Percentiles rank a stretch among this genome's conserved stretches.
Evolutionary conservation across 192 early-diverging fungal species (phyloP).

Genomic region (Coemansia reversa): DNA sequence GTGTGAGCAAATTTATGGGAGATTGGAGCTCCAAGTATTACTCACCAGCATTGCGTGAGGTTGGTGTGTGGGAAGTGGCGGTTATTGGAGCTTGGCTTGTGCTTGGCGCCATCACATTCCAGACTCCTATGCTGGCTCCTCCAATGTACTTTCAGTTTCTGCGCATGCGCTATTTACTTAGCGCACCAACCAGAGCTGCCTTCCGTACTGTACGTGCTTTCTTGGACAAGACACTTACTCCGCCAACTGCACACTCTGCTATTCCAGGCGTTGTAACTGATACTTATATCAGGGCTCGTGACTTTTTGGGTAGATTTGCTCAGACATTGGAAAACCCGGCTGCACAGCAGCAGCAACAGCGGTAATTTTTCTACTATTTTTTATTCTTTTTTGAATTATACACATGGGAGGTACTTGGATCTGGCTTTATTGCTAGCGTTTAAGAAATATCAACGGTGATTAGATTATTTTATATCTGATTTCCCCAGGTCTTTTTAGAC

Average conservation of each 20-base stretch:
- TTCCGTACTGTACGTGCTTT: conserved; percentile 33
- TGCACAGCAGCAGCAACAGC: conserved; percentile 33
- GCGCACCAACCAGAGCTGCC: conserved; percentile 44
- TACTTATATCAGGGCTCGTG: conserved; percentile 37
- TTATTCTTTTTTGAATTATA: no score
- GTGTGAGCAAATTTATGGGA: conserved; percentile 35
- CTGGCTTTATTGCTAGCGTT: no score
- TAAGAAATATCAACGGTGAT: no score
- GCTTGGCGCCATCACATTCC: conserved; percentile 45
- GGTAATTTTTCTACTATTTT: conserved; percentile 10
- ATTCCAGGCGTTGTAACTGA: conserved; percentile 39
- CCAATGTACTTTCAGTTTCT: conserved; percentile 43
- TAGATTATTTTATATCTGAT: no score
- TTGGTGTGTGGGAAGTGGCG: conserved; percentile 48
- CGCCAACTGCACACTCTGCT: conserved; percentile 20
- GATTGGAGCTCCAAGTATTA: conserved; percentile 44
- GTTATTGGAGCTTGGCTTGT: conserved; percentile 39
- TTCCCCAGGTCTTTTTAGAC: no score
- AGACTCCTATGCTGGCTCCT: conserved; percentile 39
- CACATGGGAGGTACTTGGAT: no score
- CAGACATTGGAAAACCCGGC: conserved; percentile 30
- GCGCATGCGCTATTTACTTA: conserved; percentile 46
- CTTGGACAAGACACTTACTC: conserved; percentile 26
- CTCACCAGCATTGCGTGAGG: conserved; percentile 39
- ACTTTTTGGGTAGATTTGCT: conserved; percentile 36